phyloP scores from a whole-genome alignment of 257 asterid species.

The Paraleonurus japonicus region DNA sequence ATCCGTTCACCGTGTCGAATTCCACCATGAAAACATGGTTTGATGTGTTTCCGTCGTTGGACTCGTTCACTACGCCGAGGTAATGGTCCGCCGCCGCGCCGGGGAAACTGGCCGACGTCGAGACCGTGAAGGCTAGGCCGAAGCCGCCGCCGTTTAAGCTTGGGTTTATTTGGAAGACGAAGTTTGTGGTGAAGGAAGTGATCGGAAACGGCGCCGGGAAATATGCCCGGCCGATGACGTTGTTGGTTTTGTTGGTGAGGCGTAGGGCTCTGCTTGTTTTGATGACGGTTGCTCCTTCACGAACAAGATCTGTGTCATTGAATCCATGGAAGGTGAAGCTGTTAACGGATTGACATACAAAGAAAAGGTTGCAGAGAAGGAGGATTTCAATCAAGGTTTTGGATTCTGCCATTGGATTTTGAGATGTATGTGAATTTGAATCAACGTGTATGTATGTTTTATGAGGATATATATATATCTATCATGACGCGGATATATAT shows the following conservation, averaged over 20 bases:
- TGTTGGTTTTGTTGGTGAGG: slow-evolving; percentile 44
- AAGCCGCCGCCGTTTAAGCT: slow-evolving; percentile 42
- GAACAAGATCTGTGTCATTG: slow-evolving; percentile 33
- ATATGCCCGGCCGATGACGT: slow-evolving; percentile 57
- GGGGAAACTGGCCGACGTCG: slow-evolving; percentile 39
- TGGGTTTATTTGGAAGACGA: slow-evolving; percentile 54
- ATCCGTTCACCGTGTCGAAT: slow-evolving; percentile 64
- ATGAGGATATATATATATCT: too few species aligned
- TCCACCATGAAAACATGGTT: slow-evolving; percentile 67
- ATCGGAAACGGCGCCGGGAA: slow-evolving; percentile 38
- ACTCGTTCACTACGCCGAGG: slow-evolving; percentile 46
- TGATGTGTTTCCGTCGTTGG: slow-evolving; percentile 11
- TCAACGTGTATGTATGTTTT: background rate
- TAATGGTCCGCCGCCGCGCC: slow-evolving; percentile 37
- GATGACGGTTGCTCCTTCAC: slow-evolving; percentile 25
- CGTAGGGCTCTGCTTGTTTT: slow-evolving; percentile 47
- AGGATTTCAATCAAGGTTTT: background rate
- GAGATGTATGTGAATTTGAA: background rate
- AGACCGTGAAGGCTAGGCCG: slow-evolving; percentile 63
- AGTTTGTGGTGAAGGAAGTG: slow-evolving; percentile 50
- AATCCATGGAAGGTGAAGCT: slow-evolving; percentile 56
- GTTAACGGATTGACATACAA: slow-evolving; percentile 21
- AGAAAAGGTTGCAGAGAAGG: slow-evolving; percentile 19
- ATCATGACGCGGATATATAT: too few species aligned
- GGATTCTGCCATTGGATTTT: slow-evolving; percentile 19